Base-by-base conservation (phyloP, 2,329 filamentous ascomycete genomes). In the Orbilia quercus region DNA sequence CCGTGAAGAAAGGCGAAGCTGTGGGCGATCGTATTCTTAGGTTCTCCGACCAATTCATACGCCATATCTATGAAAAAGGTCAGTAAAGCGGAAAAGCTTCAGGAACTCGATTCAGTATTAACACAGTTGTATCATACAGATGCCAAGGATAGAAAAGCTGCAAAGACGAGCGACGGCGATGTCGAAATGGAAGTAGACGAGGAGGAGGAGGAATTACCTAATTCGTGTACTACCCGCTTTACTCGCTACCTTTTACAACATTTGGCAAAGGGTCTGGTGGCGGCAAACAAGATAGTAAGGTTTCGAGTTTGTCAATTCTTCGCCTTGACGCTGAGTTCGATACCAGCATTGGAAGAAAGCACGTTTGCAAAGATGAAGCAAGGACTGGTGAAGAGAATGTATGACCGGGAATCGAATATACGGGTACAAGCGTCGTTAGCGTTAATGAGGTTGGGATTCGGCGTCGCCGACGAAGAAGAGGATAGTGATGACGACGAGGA, bases 391-490 rank as follows among this genome's bases (percentile, higher is more conserved):
- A 96, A 91, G 81, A 87, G 95, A 34, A 89, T 98, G 55, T 88
- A 92, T 76, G 95, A 99, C 82, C 98, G 97, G 81, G 95, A 99
- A 80, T 87, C 92, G 5, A 91, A 93, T 80, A 92, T 99, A 7
- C 88, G 95, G 71, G 89, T 95, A 4, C 95, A 99, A 80, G 95
- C 95, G 5, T 92, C 96, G 0, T 84, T 96, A 75, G 94, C 93
- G 2, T 84, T 99, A n/a, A 91, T 91, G 5, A 87, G 92, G 31
- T 84, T 78, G 14, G 76, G 77, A 14, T 77, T 78, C 69, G 77
- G 77, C 11, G 75, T 98, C 57, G 91, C 92, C 5, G 90, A 89
- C 20, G 91, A 92, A 77, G 88, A 90, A 76, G 86, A 89, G 2
- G 91, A 92, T 76, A 88, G 90, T 76, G 86, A 89, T 2, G 85